phyloP scores from a whole-genome alignment of 768 basidiomycete species.

The Pulveroboletus ravenelii region DNA sequence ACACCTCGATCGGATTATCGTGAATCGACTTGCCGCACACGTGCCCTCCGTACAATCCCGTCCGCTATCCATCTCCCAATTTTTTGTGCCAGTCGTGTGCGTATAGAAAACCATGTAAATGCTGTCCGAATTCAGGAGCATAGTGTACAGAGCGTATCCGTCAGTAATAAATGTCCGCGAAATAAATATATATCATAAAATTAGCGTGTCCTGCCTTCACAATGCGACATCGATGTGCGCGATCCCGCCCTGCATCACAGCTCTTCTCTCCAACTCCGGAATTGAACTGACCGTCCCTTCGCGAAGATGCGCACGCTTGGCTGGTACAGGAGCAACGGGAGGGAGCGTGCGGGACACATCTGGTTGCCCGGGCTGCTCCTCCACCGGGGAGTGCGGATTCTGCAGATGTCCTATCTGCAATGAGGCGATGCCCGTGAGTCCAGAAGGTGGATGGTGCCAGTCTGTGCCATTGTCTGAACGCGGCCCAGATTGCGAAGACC shows the following conservation, averaged over 20 bases:
- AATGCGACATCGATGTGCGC: constrained; percentile 23
- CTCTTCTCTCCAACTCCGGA: constrained; percentile 22
- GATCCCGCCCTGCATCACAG: constrained; percentile 21
- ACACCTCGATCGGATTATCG: constrained; percentile 22
- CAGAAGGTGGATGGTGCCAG: constrained; percentile 24
- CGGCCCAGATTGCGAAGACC: constrained; percentile 5
- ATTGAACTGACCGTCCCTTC: constrained; percentile 11
- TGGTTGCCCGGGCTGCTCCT: constrained; percentile 2
- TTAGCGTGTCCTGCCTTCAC: constrained; percentile 11
- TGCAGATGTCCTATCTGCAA: constrained; percentile 10
- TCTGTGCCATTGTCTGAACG: constrained; percentile 15
- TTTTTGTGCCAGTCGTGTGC: too few species aligned
- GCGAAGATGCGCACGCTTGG: constrained; percentile 21
- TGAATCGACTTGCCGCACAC: constrained; percentile 12
- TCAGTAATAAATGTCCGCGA: neutral
- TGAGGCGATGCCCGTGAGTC: constrained; percentile 17
- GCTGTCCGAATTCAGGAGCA: neutral
- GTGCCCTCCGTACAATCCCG: constrained; percentile 10
- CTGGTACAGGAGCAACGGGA: neutral
- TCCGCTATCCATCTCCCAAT: neutral
- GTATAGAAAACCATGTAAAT: neutral
- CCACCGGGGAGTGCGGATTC: constrained; percentile 23
- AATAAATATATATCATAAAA: constrained; percentile 19
- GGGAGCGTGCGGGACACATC: neutral
- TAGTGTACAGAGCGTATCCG: neutral